phyloP scores from a whole-genome alignment of 2,329 filamentous ascomycete species.

The Penicillium occitanis region DNA sequence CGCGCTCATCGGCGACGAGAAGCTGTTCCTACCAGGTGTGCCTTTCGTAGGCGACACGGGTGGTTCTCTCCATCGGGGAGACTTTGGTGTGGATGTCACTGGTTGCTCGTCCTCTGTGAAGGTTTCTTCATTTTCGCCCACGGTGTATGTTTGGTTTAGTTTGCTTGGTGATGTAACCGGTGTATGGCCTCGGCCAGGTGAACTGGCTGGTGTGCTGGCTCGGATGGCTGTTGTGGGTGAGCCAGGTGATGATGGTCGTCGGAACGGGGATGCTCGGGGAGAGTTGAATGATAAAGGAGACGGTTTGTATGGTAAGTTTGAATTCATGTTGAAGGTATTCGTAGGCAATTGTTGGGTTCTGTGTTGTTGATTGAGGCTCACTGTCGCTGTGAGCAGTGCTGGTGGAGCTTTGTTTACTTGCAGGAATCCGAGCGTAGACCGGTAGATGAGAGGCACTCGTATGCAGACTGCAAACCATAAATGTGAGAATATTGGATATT shows the following conservation, averaged over 20 bases:
- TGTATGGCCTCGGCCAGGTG: constrained; percentile 42
- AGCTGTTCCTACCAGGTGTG: constrained; percentile 27
- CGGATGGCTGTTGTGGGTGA: constrained; percentile 59
- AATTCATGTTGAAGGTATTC: constrained; percentile 34
- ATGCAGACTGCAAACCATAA: background rate
- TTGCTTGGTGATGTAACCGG: constrained; percentile 50
- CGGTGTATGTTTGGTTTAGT: constrained; percentile 48
- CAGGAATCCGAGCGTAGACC: background rate
- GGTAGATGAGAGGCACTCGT: background rate
- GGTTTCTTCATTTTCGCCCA: constrained; percentile 42
- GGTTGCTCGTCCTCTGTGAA: constrained; percentile 31
- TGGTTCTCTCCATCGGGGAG: constrained; percentile 39
- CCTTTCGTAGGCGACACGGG: constrained; percentile 43
- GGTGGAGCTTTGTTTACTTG: constrained; percentile 3
- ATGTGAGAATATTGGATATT: no score
- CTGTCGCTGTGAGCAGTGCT: background rate
- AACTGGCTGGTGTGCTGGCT: constrained; percentile 51
- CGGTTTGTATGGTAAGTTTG: constrained; percentile 62
- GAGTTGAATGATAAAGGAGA: constrained; percentile 71
- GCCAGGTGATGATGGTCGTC: constrained; percentile 63
- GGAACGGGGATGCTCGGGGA: constrained; percentile 67
- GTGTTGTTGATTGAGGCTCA: background rate
- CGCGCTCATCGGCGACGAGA: constrained; percentile 32
- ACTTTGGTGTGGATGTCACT: constrained; percentile 27
- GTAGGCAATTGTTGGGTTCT: background rate